phyloP scores from a whole-genome alignment of 345 rosid species.

The Carallia pectinifolia region DNA sequence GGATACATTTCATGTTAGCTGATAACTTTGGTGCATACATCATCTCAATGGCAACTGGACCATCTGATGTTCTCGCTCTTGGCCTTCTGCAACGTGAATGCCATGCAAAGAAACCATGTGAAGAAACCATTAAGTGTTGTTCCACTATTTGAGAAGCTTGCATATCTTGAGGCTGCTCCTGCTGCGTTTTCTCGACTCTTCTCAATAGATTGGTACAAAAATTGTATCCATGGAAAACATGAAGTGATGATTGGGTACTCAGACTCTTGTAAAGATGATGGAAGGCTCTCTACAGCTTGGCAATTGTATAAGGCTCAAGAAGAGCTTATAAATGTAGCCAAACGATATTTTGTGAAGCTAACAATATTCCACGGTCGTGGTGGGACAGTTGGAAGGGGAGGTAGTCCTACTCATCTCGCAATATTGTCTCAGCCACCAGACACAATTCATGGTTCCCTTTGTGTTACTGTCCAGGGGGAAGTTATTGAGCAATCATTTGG shows the following conservation, averaged over 20 bases:
- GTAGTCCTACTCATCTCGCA: constrained; percentile 99
- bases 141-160: constrained; percentile 95
- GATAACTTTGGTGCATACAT: constrained; percentile 94
- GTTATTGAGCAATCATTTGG: constrained; percentile 97
- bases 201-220: constrained; percentile 88
- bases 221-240: constrained; percentile 88
- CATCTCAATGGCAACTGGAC: constrained; percentile 97
- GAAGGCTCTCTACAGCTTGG: constrained; percentile 97
- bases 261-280: constrained; percentile 98
- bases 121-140: constrained; percentile 87
- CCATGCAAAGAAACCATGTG: constrained; percentile 75
- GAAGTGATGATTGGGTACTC: constrained; percentile 99
- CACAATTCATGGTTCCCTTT: constrained; percentile 86
- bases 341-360: constrained; percentile 77
- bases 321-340: constrained; percentile 88
- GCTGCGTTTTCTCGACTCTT: constrained; percentile 89
- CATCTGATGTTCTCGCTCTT: constrained; percentile 94
- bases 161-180: constrained; percentile 96
- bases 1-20: constrained; percentile 77
- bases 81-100: constrained; percentile 94
- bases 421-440: constrained; percentile 99
- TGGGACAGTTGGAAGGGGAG: constrained; percentile 99
- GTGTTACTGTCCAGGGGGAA: constrained; percentile 97
- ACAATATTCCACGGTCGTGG: constrained; percentile 99
- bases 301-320: constrained; percentile 97